Percentiles rank a stretch among this genome's conserved stretches.
Conservation (phyloP, 78 protist genomes). For the Dictyostelium intermedium region DNA sequence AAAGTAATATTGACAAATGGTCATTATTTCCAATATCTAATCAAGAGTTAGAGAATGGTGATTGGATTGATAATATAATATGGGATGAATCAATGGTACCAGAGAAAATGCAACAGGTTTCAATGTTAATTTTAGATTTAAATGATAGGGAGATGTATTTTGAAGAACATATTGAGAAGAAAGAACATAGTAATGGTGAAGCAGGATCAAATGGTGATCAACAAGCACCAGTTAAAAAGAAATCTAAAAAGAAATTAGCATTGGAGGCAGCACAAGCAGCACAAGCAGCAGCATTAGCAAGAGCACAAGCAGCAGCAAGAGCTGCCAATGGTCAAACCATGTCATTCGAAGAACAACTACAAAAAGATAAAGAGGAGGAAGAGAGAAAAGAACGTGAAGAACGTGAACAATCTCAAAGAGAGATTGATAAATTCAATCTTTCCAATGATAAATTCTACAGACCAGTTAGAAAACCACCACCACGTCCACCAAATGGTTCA, state of each 20-base stretch:
- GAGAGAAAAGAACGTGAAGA: constrained; percentile 30
- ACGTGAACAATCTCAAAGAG: constrained; percentile 24
- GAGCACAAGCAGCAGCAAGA: not conserved
- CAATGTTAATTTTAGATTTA: constrained; percentile 51
- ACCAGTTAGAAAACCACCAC: not conserved
- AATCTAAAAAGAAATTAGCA: constrained; percentile 18
- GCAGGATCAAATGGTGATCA: not conserved
- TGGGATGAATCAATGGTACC: constrained; percentile 72
- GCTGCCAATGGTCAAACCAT: not conserved
- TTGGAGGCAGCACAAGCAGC: constrained; percentile 9
- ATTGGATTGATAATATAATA: constrained; percentile 73
- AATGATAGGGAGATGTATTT: constrained; percentile 57
- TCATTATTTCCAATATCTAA: constrained; percentile 58
- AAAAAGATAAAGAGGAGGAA: constrained; percentile 9
- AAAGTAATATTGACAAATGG: constrained; percentile 35
- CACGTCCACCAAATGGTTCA: constrained; percentile 8
- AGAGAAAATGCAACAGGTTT: not conserved
- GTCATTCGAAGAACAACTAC: not conserved
- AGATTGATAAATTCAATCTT: constrained; percentile 70
- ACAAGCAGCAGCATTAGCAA: not conserved
- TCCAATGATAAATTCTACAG: constrained; percentile 75
- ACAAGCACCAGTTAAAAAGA: constrained; percentile 19
- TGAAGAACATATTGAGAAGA: constrained; percentile 56
- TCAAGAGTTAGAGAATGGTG: constrained; percentile 44
- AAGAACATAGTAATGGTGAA: not conserved